These are phyloP conservation scores for Viridothelium virens DNA, from an alignment of 495 filamentous ascomycete species.

Conservation along the genomic window DNA sequence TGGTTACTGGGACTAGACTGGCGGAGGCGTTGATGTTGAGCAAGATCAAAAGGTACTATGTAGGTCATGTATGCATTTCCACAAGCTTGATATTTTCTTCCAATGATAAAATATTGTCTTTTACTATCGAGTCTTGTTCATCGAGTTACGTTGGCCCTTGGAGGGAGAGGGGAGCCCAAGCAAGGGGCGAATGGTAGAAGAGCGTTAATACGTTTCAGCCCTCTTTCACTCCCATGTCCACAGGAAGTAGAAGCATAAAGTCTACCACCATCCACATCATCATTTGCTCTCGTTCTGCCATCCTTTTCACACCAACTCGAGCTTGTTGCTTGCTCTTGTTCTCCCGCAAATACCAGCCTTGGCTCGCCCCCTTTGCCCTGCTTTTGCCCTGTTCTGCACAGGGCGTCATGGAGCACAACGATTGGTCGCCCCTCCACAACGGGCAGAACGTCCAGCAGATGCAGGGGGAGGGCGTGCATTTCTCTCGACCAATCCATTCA, in stretches of 20 bases:
- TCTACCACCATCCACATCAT: not conserved
- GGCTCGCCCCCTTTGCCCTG: not conserved
- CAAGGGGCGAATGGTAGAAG: not conserved
- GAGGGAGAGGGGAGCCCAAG: not conserved
- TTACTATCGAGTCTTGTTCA: not conserved
- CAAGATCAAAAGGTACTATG: not conserved
- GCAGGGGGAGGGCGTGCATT: not conserved
- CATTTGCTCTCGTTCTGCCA: not conserved
- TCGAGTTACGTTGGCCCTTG: not conserved
- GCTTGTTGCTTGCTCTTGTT: slow-evolving; percentile 4
- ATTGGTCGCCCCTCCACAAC: not conserved
- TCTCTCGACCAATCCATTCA: not conserved
- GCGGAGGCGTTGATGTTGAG: not conserved
- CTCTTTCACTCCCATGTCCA: not conserved
- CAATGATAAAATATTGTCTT: not conserved
- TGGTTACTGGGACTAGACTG: not conserved
- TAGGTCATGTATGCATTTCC: not conserved
- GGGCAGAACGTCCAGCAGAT: not conserved
- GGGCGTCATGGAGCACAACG: not conserved
- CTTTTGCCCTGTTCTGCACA: not conserved
- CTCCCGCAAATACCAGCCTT: not conserved
- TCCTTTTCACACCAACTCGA: not conserved
- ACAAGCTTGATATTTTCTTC: not conserved
- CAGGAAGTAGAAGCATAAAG: not conserved
- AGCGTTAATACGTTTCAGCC: not conserved